Evolutionary conservation across 2,329 filamentous ascomycete species (phyloP), one percentile per base, ranked within the genome.

Genomic region (Exophiala aquamarina): DNA sequence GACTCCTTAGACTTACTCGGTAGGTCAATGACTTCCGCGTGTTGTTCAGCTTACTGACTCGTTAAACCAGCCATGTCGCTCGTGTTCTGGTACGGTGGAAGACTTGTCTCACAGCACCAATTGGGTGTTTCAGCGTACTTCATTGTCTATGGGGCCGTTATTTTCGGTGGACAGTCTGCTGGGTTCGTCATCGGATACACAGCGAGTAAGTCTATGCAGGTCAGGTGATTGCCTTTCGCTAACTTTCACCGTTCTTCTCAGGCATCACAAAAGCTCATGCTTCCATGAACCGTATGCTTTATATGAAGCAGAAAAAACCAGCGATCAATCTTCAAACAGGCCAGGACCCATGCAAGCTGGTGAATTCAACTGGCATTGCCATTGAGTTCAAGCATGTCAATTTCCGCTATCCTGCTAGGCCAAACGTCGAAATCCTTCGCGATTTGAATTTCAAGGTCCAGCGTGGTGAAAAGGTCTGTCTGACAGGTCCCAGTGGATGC

Each of bases 401-500:
- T 64, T 96, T 95, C 77, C 81, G 88, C 32, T 97, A 97, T 62
- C 90, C 91, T 0, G 94, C 89, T 1, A 82, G 92, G 1, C 93
- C 93, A 9, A 90, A 89, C 4, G 90, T 96, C 28, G 87, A 88
- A 14, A 89, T 96, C 1, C 81, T 97, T 2, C 85, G 88, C 19
- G 90, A 89, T 0, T 74, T 95, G 10, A 83, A 91, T 18, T 19
- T 55, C 26, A 36, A 8, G 3, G 47, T 55, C 28, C 53, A 48
- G 3, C 59, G 63, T 0, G 66, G 66, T 6, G 50, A 66, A 32
- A 29, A 7, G 13, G 31, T 50, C 65, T 92, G 92, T 0, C 78
- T 97, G 1, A 92, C 97, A 5, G 93, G 92, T n/a, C 86, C 91
- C 0, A 91, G 86, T 34, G 93, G 93, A 3, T 95, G 90, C 62